phyloP scores from a whole-genome alignment of 306 rosid genomes.

The Vachellia pachyceras region DNA sequence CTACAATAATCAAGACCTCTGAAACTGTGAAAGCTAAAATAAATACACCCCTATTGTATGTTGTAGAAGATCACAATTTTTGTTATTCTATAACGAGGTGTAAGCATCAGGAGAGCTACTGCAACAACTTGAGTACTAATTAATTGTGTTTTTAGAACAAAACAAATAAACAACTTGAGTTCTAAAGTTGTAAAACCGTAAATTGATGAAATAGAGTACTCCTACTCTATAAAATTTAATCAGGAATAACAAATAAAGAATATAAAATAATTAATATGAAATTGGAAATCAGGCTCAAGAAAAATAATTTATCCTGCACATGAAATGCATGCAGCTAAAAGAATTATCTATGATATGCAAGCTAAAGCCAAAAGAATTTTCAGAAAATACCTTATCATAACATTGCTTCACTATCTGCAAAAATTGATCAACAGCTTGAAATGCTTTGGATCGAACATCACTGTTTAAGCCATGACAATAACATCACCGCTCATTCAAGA shows the following conservation, averaged over 20 bases:
- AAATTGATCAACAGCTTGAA: conserved; percentile 97
- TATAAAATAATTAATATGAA: conserved; percentile 22
- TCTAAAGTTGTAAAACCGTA: neutral
- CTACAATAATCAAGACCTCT: neutral
- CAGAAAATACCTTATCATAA: conserved; percentile 76
- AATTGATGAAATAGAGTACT: neutral
- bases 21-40: neutral
- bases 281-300: conserved; percentile 8
- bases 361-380: conserved; percentile 38
- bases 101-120: conserved; percentile 16
- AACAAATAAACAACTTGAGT: neutral
- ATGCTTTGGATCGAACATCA: conserved; percentile 90
- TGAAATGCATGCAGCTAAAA: conserved; percentile 14
- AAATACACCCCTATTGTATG: neutral
- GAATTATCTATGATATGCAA: conserved; percentile 28
- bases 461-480: conserved; percentile 55
- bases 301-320: conserved; percentile 2
- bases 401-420: conserved; percentile 77
- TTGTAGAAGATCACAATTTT: conserved; percentile 20
- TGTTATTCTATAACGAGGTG: conserved; percentile 16
- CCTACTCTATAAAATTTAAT: neutral
- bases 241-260: conserved; percentile 30
- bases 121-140: conserved; percentile 21
- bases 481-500: neutral
- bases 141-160: conserved; percentile 15